Percentiles rank a stretch among this genome's conserved stretches.
Conservation (phyloP, 257 asterid species). For the Solanum pimpinellifolium region DNA sequence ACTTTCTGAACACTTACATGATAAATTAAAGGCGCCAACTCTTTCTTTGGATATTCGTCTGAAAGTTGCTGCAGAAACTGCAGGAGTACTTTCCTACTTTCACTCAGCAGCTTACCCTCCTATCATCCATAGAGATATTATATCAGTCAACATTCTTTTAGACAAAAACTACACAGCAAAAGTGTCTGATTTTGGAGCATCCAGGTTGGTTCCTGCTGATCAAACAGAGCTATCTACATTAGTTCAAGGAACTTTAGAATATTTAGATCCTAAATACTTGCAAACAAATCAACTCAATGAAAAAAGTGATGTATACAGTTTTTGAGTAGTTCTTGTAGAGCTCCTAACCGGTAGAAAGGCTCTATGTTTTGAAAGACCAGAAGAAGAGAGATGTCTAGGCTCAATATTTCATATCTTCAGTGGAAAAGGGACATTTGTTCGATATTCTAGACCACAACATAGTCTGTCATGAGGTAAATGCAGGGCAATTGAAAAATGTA, state of each 20-base stretch:
- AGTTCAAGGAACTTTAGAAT: slow-evolving; percentile 31
- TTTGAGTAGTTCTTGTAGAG: slow-evolving; percentile 23
- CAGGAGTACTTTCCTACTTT: slow-evolving; percentile 17
- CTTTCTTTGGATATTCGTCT: slow-evolving; percentile 18
- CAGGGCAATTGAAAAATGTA: background rate
- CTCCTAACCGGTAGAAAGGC: slow-evolving; percentile 18
- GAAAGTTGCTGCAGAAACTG: slow-evolving; percentile 17
- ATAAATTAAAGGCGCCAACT: background rate
- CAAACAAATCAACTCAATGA: slow-evolving; percentile 11
- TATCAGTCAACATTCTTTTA: slow-evolving; percentile 20
- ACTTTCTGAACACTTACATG: slow-evolving; percentile 11
- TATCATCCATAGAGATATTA: slow-evolving; percentile 31
- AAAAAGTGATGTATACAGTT: slow-evolving; percentile 34
- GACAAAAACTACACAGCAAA: slow-evolving; percentile 16
- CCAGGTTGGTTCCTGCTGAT: slow-evolving; percentile 14
- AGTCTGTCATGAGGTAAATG: background rate
- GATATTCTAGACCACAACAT: slow-evolving; percentile 11
- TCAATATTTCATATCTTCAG: slow-evolving; percentile 5
- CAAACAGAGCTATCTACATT: slow-evolving; percentile 2
- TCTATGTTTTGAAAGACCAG: background rate
- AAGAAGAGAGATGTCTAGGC: slow-evolving; percentile 16
- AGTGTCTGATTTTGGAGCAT: slow-evolving; percentile 23
- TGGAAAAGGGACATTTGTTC: background rate
- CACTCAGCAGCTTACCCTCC: slow-evolving; percentile 26
- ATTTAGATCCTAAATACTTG: slow-evolving; percentile 33